These are phyloP conservation scores for Ophiostoma triangulosporum DNA, from an alignment of 2,329 filamentous ascomycete species.

Conservation along the genomic window DNA sequence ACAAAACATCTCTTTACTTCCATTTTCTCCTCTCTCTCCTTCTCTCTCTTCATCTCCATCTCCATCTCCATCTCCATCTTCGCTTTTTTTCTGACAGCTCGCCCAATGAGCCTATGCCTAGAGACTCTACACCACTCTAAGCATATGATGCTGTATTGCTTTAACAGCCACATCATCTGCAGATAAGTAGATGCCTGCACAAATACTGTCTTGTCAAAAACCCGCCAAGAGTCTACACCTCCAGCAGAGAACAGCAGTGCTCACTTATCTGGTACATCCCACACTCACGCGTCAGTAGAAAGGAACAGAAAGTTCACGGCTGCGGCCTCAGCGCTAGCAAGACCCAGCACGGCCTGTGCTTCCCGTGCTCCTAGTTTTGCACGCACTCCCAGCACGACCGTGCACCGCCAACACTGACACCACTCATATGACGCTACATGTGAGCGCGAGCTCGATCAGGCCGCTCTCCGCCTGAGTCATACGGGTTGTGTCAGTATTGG, in stretches of 20 bases:
- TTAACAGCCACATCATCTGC: background rate
- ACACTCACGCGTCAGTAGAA: no score
- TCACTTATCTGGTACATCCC: no score
- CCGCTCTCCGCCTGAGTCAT: background rate
- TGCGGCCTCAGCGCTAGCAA: background rate
- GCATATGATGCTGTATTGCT: background rate
- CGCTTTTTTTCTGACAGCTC: background rate
- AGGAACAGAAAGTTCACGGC: background rate
- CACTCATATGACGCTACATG: background rate
- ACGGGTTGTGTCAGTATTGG: background rate
- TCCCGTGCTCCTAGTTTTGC: no score
- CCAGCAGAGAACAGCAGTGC: no score
- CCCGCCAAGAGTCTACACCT: no score
- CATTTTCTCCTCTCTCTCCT: background rate
- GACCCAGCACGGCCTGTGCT: background rate
- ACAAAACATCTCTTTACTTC: background rate
- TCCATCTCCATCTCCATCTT: background rate
- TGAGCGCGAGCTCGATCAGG: background rate
- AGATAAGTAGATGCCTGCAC: no score
- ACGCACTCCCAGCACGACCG: no score
- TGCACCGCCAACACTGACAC: no score
- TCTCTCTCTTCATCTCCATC: background rate
- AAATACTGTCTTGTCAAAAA: no score
- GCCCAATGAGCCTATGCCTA: background rate
- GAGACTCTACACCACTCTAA: background rate